These are phyloP conservation scores for Platanthera guangdongensis DNA, from an alignment of 106 monocot species.

Conservation along the genomic window DNA sequence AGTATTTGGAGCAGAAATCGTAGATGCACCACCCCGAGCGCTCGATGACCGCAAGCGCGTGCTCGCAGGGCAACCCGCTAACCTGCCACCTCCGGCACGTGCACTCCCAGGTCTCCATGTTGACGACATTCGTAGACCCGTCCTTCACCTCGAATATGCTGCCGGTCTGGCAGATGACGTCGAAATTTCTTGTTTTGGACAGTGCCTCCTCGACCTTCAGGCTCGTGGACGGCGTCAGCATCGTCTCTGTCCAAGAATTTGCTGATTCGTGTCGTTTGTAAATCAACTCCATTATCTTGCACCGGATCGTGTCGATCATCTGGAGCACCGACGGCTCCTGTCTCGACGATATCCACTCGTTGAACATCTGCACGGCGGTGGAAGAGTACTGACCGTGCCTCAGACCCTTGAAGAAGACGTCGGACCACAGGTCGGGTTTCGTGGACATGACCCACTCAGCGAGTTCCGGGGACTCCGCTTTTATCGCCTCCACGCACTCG, in stretches of 20 bases:
- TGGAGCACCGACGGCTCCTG: conserved; percentile 79
- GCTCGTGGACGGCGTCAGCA: conserved; percentile 49
- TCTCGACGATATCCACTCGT: conserved; percentile 58
- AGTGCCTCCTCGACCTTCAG: conserved; percentile 61
- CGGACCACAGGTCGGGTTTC: conserved; percentile 82
- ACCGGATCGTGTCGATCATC: conserved; percentile 76
- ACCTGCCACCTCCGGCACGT: conserved; percentile 85
- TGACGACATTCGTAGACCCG: conserved; percentile 35
- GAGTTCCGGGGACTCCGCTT: conserved; percentile 52
- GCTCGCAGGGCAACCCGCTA: conserved; percentile 69
- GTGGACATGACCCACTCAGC: conserved; percentile 70
- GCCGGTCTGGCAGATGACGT: conserved; percentile 34
- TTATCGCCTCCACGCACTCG: conserved; percentile 55
- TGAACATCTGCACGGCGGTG: conserved; percentile 38
- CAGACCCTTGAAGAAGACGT: conserved; percentile 79
- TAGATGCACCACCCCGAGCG: conserved; percentile 30
- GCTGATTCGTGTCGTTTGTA: conserved; percentile 57
- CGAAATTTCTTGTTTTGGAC: conserved; percentile 31
- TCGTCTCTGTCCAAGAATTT: conserved; percentile 56
- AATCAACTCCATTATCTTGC: conserved; percentile 93
- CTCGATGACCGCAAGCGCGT: conserved; percentile 73
- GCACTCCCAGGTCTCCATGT: conserved; percentile 81
- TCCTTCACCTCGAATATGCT: conserved; percentile 69
- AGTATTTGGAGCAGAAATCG: conserved; percentile 77
- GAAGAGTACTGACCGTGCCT: conserved; percentile 55